phyloP scores from a whole-genome alignment of 1,139 yeast species.

The Kodamaea anthophila region DNA sequence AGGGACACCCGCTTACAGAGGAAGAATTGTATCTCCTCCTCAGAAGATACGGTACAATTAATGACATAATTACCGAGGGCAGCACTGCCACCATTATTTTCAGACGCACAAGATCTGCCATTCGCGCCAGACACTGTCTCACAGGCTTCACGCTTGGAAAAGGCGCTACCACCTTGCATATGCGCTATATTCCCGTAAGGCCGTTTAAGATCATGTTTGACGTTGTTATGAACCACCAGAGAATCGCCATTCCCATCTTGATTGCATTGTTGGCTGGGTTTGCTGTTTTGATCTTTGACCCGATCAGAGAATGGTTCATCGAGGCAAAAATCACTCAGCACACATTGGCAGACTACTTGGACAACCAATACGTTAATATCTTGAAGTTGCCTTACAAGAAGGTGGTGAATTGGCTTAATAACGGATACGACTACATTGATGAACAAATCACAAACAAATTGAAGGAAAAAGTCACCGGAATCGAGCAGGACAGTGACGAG shows the following conservation, averaged over 20 bases:
- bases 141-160: slow-evolving; percentile 64
- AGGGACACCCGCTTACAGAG: slow-evolving; percentile 70
- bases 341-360: slow-evolving; percentile 26
- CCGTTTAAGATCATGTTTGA: slow-evolving; percentile 49
- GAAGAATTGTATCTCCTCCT: slow-evolving; percentile 79
- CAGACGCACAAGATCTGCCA: slow-evolving; percentile 57
- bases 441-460: slow-evolving; percentile 6
- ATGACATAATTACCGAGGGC: slow-evolving; percentile 59
- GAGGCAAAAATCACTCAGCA: slow-evolving; percentile 60
- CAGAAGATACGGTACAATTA: slow-evolving; percentile 80
- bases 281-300: slow-evolving; percentile 87
- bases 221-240: slow-evolving; percentile 66
- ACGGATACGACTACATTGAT: slow-evolving; percentile 22
- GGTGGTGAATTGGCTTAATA: slow-evolving; percentile 22
- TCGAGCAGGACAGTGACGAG: slow-evolving; percentile 14
- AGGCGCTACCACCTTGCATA: slow-evolving; percentile 55
- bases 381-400: slow-evolving; percentile 23
- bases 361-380: slow-evolving; percentile 24
- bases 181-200: slow-evolving; percentile 58
- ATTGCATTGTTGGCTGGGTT: slow-evolving; percentile 53
- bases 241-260: slow-evolving; percentile 63
- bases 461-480: slow-evolving; percentile 5
- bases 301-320: slow-evolving; percentile 78
- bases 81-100: slow-evolving; percentile 53
- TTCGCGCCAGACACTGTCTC: slow-evolving; percentile 85